phyloP scores from a whole-genome alignment of 2,329 filamentous ascomycete species.

The Ophiocordyceps camponoti-leonardi region DNA sequence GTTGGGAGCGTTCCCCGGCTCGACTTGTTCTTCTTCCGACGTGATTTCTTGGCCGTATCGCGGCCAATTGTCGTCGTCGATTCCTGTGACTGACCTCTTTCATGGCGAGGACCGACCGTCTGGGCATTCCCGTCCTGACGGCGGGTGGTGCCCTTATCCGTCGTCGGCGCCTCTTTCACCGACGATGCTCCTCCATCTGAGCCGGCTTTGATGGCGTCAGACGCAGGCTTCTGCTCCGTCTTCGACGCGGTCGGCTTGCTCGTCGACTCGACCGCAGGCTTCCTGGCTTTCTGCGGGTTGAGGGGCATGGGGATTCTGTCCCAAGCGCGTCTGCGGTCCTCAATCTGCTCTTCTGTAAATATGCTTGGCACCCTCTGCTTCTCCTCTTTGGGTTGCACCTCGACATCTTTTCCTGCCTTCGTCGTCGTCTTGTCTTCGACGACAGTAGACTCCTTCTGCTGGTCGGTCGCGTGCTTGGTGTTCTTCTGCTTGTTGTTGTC shows the following conservation, averaged over 20 bases:
- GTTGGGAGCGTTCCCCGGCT: neutral
- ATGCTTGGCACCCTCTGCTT: conserved; percentile 5
- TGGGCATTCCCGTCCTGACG: neutral
- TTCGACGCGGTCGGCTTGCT: neutral
- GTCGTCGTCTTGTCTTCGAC: neutral
- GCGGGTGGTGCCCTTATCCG: neutral
- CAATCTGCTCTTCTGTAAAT: conserved; percentile 15
- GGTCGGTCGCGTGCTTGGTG: too few species aligned
- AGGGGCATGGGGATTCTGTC: conserved; percentile 17
- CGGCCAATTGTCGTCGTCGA: neutral
- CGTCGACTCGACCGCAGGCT: neutral
- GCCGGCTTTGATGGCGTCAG: too few species aligned
- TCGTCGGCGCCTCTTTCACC: too few species aligned
- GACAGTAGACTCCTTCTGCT: neutral
- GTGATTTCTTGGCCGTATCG: neutral
- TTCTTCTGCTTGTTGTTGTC: neutral
- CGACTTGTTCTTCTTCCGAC: neutral
- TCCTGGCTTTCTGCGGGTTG: conserved; percentile 6
- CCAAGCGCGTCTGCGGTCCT: conserved; percentile 14
- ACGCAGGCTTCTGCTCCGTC: neutral
- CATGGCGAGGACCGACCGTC: neutral
- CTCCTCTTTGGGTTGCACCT: neutral
- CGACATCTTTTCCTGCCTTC: neutral
- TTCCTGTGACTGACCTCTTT: neutral
- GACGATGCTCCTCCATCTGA: too few species aligned